phyloP scores from a whole-genome alignment of 2,329 filamentous ascomycete genomes.

The Monilinia laxa region DNA sequence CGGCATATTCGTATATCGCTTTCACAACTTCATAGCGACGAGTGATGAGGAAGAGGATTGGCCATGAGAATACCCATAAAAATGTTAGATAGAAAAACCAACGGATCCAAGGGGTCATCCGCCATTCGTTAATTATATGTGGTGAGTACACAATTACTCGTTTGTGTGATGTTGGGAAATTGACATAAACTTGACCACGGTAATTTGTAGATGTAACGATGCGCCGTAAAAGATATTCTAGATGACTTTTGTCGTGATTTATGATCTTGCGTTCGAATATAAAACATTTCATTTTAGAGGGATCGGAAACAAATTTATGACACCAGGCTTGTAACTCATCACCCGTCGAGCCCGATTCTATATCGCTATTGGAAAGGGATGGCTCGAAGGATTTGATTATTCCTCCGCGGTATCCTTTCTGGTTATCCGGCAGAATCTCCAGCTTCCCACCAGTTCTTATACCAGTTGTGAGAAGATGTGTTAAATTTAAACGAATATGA shows the following conservation, averaged over 20 bases:
- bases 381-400: conserved; percentile 54
- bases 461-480: conserved; percentile 52
- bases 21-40: conserved; percentile 64
- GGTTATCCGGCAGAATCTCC: conserved; percentile 55
- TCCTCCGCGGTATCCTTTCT: conserved; percentile 65
- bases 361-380: conserved; percentile 40
- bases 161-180: conserved; percentile 58
- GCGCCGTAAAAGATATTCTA: conserved; percentile 52
- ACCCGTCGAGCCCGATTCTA: conserved; percentile 18
- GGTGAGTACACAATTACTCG: conserved; percentile 63
- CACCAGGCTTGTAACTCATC: conserved; percentile 53
- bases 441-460: conserved; percentile 48
- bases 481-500: conserved; percentile 58
- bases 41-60: conserved; percentile 65
- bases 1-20: conserved; percentile 49
- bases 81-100: conserved; percentile 66
- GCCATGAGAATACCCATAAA: conserved; percentile 70
- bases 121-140: conserved; percentile 62
- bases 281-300: conserved; percentile 58
- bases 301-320: conserved; percentile 61
- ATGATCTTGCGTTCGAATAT: conserved; percentile 52
- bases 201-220: conserved; percentile 67
- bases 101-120: conserved; percentile 61
- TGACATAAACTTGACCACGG: conserved; percentile 57
- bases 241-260: conserved; percentile 58